Evolutionary conservation across 2,329 filamentous ascomycete genomes (phyloP).

Genomic region (Sporothrix mexicana): DNA sequence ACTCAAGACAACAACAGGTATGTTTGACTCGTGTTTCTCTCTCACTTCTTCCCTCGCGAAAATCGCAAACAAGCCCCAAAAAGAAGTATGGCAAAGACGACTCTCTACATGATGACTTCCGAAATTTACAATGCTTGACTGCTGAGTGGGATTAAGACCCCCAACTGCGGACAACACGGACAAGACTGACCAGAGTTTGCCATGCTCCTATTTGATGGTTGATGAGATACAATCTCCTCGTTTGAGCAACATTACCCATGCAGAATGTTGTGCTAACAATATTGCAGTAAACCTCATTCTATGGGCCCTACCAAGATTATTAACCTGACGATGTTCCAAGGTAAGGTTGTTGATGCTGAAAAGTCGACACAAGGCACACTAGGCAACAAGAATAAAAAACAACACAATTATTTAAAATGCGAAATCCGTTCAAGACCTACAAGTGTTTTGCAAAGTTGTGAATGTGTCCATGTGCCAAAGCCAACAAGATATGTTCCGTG

Average conservation of each 20-base stretch:
- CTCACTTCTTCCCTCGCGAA: not conserved
- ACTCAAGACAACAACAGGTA: not conserved
- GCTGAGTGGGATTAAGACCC: slow-evolving; percentile 18
- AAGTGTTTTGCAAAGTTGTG: too few relatives aligned
- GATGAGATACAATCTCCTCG: too few relatives aligned
- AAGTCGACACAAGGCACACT: too few relatives aligned
- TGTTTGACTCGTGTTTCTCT: not conserved
- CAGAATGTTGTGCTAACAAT: not conserved
- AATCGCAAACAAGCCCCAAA: not conserved
- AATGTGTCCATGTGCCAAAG: too few relatives aligned
- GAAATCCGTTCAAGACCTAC: too few relatives aligned
- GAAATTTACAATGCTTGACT: slow-evolving; percentile 29
- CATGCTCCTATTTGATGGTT: not conserved
- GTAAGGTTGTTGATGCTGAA: too few relatives aligned
- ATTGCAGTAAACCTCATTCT: not conserved
- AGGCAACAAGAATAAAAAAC: too few relatives aligned
- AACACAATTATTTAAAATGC: too few relatives aligned
- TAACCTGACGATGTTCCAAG: too few relatives aligned
- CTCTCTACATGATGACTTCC: slow-evolving; percentile 28
- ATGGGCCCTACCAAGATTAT: too few relatives aligned
- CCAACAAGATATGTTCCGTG: too few relatives aligned
- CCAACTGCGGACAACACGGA: slow-evolving; percentile 28
- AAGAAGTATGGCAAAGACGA: not conserved
- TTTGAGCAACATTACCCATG: too few relatives aligned
- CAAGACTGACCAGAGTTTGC: slow-evolving; percentile 17